A percentile compares a stretch with the other conserved stretches of the same genome.
phyloP scores from a whole-genome alignment of 352 stramenopile species.

The Elongisporangium anandrum region DNA sequence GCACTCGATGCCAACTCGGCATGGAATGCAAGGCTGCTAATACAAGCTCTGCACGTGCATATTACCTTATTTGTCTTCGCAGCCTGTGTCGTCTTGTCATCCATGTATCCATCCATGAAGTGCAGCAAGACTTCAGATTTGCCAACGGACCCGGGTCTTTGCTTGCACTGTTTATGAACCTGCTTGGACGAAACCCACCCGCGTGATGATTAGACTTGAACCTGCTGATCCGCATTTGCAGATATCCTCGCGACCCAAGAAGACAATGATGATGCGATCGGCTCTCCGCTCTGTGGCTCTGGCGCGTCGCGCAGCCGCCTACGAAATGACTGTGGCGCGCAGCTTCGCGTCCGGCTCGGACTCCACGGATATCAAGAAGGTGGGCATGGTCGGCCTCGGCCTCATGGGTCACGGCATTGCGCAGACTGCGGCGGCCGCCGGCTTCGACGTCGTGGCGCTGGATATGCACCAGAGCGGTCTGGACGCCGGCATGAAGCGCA shows the following conservation, averaged over 20 bases:
- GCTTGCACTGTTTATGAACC: too few relatives aligned
- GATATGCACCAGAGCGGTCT: slow-evolving; percentile 71
- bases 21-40: background rate
- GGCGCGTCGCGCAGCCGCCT: background rate
- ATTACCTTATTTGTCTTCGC: background rate
- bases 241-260: background rate
- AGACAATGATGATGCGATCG: slow-evolving; percentile 1
- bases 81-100: too few relatives aligned
- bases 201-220: background rate
- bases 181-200: background rate
- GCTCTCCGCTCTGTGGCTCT: slow-evolving; percentile 3
- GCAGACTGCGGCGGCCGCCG: slow-evolving; percentile 86
- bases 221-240: background rate
- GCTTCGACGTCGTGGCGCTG: slow-evolving; percentile 83
- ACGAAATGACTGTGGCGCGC: slow-evolving; percentile 4
- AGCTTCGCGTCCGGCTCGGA: slow-evolving; percentile 16
- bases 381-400: slow-evolving; percentile 95
- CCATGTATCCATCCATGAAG: too few relatives aligned
- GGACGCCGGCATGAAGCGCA: slow-evolving; percentile 88
- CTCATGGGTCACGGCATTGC: slow-evolving; percentile 98
- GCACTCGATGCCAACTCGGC: background rate
- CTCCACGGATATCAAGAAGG: slow-evolving; percentile 62
- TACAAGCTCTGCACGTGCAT: background rate
- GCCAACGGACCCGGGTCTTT: background rate
- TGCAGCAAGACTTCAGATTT: too few relatives aligned